Percentiles rank a stretch among this genome's conserved stretches.
Evolutionary conservation across 768 basidiomycete species (phyloP).

Genomic region (Calvatia gigantea): DNA sequence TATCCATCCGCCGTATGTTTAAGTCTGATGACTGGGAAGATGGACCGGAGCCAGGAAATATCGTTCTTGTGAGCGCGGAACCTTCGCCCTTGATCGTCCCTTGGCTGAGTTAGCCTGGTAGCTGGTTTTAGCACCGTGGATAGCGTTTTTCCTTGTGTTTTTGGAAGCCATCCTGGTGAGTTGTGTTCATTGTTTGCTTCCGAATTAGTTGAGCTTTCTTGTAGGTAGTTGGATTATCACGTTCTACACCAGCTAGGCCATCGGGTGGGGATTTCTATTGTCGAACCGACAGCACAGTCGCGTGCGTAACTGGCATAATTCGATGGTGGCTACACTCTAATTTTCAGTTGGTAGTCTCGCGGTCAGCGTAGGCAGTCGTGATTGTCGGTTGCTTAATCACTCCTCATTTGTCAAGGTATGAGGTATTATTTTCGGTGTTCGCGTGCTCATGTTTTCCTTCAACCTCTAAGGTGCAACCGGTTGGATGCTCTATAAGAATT

Average conservation of each 20-base stretch:
- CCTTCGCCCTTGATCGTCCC: neutral
- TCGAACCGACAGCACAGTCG: neutral
- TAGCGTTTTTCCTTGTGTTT: slow-evolving; percentile 6
- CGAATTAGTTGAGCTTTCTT: neutral
- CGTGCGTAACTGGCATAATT: neutral
- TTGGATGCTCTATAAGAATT: slow-evolving; percentile 7
- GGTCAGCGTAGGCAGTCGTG: neutral
- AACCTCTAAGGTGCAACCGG: neutral
- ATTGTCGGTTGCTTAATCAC: neutral
- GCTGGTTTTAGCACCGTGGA: slow-evolving; percentile 6
- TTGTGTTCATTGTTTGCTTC: neutral
- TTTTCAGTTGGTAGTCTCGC: neutral
- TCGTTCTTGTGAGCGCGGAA: neutral
- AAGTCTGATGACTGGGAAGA: slow-evolving; percentile 7
- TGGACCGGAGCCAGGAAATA: slow-evolving; percentile 3
- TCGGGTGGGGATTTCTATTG: neutral
- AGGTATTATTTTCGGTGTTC: neutral
- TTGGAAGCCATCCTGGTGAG: slow-evolving; percentile 4
- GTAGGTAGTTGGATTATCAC: slow-evolving; percentile 1
- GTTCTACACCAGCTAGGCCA: neutral
- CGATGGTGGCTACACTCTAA: neutral
- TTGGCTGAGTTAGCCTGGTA: neutral
- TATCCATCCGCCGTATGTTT: slow-evolving; percentile 10
- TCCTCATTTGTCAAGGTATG: neutral
- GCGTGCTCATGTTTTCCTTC: neutral